These are phyloP conservation scores for Wickerhamiella siamensis DNA, from an alignment of 805 yeast species.

Conservation along the genomic window DNA sequence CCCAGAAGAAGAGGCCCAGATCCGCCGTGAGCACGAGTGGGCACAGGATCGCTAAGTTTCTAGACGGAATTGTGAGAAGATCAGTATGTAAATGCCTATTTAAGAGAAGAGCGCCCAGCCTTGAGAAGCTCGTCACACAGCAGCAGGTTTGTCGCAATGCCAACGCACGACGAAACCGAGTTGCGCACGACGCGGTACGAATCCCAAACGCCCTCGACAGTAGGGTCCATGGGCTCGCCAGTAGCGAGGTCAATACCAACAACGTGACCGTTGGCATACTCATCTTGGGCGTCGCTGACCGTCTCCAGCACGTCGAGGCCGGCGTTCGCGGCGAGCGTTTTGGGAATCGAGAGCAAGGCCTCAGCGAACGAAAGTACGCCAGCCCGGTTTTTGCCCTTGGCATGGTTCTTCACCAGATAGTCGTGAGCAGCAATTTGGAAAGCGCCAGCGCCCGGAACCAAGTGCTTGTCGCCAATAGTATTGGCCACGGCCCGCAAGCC, in stretches of 20 bases:
- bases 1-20: constrained; percentile 35
- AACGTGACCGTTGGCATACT: constrained; percentile 45
- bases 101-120: constrained; percentile 74
- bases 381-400: constrained; percentile 74
- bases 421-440: constrained; percentile 74
- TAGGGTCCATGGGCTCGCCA: constrained; percentile 94
- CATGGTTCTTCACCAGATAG: constrained; percentile 44
- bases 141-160: constrained; percentile 82
- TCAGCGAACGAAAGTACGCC: constrained; percentile 93
- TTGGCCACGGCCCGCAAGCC: constrained; percentile 92
- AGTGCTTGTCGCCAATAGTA: constrained; percentile 67
- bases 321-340: constrained; percentile 80
- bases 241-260: constrained; percentile 84
- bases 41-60: constrained; percentile 23
- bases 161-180: constrained; percentile 82
- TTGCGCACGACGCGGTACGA: constrained; percentile 87
- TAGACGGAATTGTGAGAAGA: background rate
- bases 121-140: constrained; percentile 91
- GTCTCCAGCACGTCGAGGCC: constrained; percentile 90
- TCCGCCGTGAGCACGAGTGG: constrained; percentile 34
- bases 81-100: background rate
- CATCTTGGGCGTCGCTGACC: constrained; percentile 79
- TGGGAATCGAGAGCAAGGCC: constrained; percentile 80
- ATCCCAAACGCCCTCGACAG: constrained; percentile 92
- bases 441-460: constrained; percentile 97